These are phyloP conservation scores for Podospora tetraspora DNA, from an alignment of 495 filamentous ascomycete species.

Conservation along the genomic window DNA sequence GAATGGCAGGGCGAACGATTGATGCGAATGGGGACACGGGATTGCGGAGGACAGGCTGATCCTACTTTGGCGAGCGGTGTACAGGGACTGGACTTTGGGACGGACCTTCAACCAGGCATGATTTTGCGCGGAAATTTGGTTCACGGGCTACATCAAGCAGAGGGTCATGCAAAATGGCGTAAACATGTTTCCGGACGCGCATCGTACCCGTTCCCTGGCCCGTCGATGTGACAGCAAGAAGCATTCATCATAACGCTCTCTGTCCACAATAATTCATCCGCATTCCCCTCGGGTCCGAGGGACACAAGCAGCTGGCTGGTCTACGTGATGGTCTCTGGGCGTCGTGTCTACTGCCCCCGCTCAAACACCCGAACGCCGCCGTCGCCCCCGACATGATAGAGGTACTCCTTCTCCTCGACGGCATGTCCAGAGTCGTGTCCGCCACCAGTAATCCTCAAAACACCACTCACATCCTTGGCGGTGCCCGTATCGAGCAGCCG, in stretches of 20 bases:
- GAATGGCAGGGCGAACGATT: constrained; percentile 23
- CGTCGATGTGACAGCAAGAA: neutral
- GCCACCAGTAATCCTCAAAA: constrained; percentile 67
- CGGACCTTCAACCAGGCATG: constrained; percentile 26
- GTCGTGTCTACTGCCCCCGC: constrained; percentile 48
- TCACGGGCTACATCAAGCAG: constrained; percentile 29
- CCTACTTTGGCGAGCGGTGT: constrained; percentile 32
- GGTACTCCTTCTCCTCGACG: constrained; percentile 60
- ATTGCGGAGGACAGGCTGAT: constrained; percentile 22
- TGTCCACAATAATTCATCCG: neutral
- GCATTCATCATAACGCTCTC: neutral
- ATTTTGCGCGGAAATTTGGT: constrained; percentile 28
- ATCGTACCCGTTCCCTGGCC: neutral
- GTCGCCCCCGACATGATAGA: constrained; percentile 76
- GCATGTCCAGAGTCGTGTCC: constrained; percentile 23
- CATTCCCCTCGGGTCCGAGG: neutral
- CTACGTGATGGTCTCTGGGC: neutral
- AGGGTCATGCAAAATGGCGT: constrained; percentile 33
- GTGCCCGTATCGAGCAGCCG: constrained; percentile 75
- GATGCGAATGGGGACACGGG: constrained; percentile 19
- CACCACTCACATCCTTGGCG: constrained; percentile 86
- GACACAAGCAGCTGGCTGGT: neutral
- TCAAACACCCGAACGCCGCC: constrained; percentile 78
- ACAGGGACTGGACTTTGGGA: constrained; percentile 27
- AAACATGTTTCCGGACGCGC: constrained; percentile 24